Evolutionary conservation across 495 filamentous ascomycete genomes (phyloP), one percentile per base, ranked within the genome.

Genomic region (Corynascus novoguineensis): DNA sequence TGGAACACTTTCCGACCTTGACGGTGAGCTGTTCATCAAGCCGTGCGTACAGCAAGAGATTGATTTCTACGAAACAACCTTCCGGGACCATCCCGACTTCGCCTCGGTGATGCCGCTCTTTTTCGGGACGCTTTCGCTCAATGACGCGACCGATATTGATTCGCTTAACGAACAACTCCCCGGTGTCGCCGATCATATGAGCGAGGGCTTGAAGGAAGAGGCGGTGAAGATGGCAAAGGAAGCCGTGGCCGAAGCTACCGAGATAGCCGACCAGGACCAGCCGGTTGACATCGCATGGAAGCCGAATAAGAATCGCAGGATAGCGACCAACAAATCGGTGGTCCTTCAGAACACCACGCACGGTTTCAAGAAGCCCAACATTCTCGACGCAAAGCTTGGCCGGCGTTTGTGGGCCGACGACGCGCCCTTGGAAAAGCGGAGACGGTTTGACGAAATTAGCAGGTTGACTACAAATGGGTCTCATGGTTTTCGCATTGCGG

Each of bases 351-450:
- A 96, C 68, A 79, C 91, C 1, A 86, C 92, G 10, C 78, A 82
- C 50, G 88, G 89, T 21, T 97, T 90, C 75, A 82, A 79, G 51
- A 81, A 84, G 56, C 89, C 95, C 14, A 97, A 97, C 64, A 90
- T 97, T n/a, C 72, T 98, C 55, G 93, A 98, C 64, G 80, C 95
- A 58, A 98, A 98, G 68, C 82, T 98, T 32, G 93, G 93, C 24
- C 80, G 83, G 27, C 81, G 86, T 50, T 72, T 98, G 21, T 97
- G 90, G 88, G 92, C 88, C 6, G 86, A 92, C 49, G 83, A 87
- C 68, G 90, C 93, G 41, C 81, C 83, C 19, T 70, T 75, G 37
- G 82, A 87, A 48, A 98, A 98, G 75, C 81, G 86, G 28, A 76
- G 74, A 27, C 82, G 89, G 50, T 82, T 98, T 41, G 89, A 97